These are phyloP conservation scores for Podila verticillata DNA, from an alignment of 192 early-diverging fungal species.

Conservation along the genomic window DNA sequence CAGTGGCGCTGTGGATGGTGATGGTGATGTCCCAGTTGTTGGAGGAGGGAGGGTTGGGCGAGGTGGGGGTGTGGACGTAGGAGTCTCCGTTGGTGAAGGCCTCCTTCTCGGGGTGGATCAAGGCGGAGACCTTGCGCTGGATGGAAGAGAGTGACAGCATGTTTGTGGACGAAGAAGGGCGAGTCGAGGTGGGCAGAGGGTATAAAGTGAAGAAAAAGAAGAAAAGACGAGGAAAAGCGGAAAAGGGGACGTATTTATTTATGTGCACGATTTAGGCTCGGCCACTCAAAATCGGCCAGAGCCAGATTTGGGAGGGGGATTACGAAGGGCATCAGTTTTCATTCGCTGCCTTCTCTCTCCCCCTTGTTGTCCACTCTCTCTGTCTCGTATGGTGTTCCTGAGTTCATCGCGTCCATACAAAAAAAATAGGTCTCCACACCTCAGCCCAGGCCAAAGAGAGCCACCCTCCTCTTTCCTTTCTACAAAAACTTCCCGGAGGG, in stretches of 20 bases:
- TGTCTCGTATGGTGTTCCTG: too few species aligned
- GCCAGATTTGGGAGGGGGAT: too few species aligned
- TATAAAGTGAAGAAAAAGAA: background rate
- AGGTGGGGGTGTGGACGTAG: background rate
- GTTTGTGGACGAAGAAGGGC: background rate
- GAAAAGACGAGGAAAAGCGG: background rate
- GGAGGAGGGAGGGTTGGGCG: background rate
- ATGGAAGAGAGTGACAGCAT: background rate
- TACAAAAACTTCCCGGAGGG: too few species aligned
- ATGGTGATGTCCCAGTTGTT: slow-evolving; percentile 11
- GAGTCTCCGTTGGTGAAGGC: background rate
- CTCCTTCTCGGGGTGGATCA: background rate
- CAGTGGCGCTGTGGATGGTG: background rate
- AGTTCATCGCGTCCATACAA: too few species aligned
- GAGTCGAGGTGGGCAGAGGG: background rate
- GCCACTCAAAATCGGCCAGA: too few species aligned
- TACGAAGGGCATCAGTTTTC: too few species aligned
- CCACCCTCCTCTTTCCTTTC: too few species aligned
- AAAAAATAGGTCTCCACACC: too few species aligned
- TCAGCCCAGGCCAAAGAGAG: too few species aligned
- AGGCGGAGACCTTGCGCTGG: background rate
- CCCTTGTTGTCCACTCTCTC: too few species aligned
- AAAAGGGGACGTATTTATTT: background rate
- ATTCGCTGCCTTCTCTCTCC: too few species aligned
- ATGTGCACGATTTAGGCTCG: too few species aligned